Percentiles rank a stretch among this genome's conserved stretches.
phyloP scores from a whole-genome alignment of 2,329 filamentous ascomycete genomes.

The Zasmidium citrigriseum region DNA sequence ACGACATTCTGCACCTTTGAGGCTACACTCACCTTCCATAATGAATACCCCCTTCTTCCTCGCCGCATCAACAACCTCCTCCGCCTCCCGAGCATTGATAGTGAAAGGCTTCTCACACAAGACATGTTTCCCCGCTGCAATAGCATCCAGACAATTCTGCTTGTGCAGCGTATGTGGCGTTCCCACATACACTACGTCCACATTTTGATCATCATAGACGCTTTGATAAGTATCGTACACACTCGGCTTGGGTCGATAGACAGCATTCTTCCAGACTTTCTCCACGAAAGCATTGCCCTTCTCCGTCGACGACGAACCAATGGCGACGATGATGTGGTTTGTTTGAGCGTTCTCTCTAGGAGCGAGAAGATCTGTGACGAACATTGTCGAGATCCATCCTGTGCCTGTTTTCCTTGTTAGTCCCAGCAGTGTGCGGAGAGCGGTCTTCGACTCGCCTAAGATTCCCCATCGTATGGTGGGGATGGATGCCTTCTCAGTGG shows the following conservation, averaged over 20 bases:
- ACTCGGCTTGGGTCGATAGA: conserved; percentile 26
- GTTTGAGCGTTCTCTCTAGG: conserved; percentile 40
- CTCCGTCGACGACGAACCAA: conserved; percentile 20
- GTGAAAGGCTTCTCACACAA: conserved; percentile 52
- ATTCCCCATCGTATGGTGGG: conserved; percentile 18
- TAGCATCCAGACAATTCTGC: conserved; percentile 47
- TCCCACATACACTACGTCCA: conserved; percentile 51
- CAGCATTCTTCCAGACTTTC: conserved; percentile 8
- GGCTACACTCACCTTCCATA: no score
- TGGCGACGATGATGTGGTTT: conserved; percentile 18
- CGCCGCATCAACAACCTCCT: conserved; percentile 44
- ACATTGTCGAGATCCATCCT: conserved; percentile 50
- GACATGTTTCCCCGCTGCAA: conserved; percentile 45
- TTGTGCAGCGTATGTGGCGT: conserved; percentile 50
- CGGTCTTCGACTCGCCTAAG: conserved; percentile 11
- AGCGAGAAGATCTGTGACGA: conserved; percentile 46
- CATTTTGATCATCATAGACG: conserved; percentile 43
- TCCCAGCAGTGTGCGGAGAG: neutral
- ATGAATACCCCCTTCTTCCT: conserved; percentile 44
- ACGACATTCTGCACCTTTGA: no score
- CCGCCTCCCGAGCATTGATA: conserved; percentile 43
- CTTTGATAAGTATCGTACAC: conserved; percentile 45
- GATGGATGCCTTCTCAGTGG: no score
- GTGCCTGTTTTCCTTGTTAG: no score
- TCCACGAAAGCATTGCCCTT: conserved; percentile 19